phyloP scores from a whole-genome alignment of 805 yeast genomes.

The Schwanniomyces vanrijiae region DNA sequence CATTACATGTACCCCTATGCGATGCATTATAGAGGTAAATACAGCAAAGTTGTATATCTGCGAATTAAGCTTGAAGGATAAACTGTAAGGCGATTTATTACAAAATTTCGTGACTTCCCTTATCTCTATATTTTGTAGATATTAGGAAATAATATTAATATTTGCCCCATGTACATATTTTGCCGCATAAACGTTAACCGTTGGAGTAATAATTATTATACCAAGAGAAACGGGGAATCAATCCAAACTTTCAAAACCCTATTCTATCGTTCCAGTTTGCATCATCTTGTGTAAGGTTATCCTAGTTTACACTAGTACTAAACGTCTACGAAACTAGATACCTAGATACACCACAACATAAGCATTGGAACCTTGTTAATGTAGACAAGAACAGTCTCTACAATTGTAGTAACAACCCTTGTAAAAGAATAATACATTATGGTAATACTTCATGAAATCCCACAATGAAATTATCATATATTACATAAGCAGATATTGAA shows the following conservation, averaged over 20 bases:
- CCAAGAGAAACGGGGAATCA: too few species aligned
- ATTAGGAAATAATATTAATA: not conserved
- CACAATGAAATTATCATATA: not conserved
- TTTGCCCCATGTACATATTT: not conserved
- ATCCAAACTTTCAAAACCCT: not conserved
- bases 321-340: too few species aligned
- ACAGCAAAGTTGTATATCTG: not conserved
- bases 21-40: not conserved
- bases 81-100: not conserved
- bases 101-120: not conserved
- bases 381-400: not conserved
- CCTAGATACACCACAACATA: too few species aligned
- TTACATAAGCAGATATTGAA: not conserved
- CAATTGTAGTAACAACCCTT: not conserved
- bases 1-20: not conserved
- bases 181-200: slow-evolving; percentile 1
- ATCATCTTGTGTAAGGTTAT: too few species aligned
- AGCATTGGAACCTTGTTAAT: not conserved
- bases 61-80: not conserved
- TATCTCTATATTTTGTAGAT: not conserved
- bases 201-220: not conserved
- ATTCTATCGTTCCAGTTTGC: not conserved
- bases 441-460: not conserved
- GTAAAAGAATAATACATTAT: not conserved
- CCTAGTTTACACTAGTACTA: too few species aligned